These are phyloP conservation scores for Clavulina sp. DNA, from an alignment of 768 basidiomycete genomes.

Conservation along the genomic window DNA sequence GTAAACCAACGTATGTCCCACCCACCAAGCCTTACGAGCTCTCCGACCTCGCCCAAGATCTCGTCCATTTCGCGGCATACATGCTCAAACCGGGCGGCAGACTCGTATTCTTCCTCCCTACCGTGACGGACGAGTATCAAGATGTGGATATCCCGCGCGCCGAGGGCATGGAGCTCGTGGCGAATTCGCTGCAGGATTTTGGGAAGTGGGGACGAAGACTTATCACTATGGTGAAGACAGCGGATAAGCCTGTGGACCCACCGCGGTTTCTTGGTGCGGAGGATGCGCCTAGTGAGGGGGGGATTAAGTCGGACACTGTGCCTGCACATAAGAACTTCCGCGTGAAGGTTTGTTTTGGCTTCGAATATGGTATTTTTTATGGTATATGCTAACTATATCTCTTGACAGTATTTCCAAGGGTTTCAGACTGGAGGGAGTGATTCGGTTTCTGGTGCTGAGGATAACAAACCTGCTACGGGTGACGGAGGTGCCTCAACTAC, in stretches of 20 bases:
- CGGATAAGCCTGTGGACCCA: constrained; percentile 24
- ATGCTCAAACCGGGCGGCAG: constrained; percentile 72
- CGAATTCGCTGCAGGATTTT: constrained; percentile 83
- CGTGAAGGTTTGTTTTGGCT: constrained; percentile 73
- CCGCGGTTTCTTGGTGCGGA: constrained; percentile 34
- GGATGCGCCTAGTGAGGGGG: constrained; percentile 8
- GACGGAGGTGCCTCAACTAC: too few species aligned
- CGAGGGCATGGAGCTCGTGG: constrained; percentile 74
- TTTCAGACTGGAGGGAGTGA: too few species aligned
- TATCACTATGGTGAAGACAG: constrained; percentile 30
- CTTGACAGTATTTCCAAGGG: too few species aligned
- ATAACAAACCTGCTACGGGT: too few species aligned
- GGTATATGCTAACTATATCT: too few species aligned
- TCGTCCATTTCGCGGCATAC: constrained; percentile 66
- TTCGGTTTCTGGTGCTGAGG: too few species aligned
- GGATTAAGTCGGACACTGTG: constrained; percentile 21
- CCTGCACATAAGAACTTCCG: constrained; percentile 86
- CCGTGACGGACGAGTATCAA: constrained; percentile 79
- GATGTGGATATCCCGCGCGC: constrained; percentile 69
- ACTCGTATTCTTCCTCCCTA: constrained; percentile 90
- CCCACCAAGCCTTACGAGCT: constrained; percentile 89
- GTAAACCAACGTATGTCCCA: constrained; percentile 41
- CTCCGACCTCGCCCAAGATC: constrained; percentile 60
- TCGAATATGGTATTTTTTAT: too few species aligned
- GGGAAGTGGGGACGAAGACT: constrained; percentile 90